These are phyloP conservation scores for Tricholoma saponaceum DNA, from an alignment of 768 basidiomycete species.

Conservation along the genomic window DNA sequence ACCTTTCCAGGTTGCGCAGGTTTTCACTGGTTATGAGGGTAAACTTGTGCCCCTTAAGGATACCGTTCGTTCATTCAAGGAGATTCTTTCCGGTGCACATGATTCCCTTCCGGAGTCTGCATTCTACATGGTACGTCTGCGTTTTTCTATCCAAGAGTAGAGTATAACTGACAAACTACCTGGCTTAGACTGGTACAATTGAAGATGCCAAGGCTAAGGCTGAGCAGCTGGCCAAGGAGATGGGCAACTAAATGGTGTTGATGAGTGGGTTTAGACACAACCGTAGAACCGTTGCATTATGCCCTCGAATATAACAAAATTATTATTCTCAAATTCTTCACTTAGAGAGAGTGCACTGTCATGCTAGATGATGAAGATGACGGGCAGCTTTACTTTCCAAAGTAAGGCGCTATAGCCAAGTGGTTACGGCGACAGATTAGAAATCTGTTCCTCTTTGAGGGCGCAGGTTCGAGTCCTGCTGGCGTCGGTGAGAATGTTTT, in stretches of 20 bases:
- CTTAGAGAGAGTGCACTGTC: not conserved
- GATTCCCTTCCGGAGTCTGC: slow-evolving; percentile 92
- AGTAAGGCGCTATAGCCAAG: slow-evolving; percentile 70
- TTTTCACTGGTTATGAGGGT: slow-evolving; percentile 99
- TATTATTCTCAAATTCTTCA: not conserved
- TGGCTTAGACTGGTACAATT: slow-evolving; percentile 74
- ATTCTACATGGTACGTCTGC: slow-evolving; percentile 82
- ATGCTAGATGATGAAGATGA: not conserved
- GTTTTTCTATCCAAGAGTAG: not conserved
- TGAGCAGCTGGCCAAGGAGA: slow-evolving; percentile 95
- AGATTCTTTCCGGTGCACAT: slow-evolving; percentile 88
- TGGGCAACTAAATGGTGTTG: slow-evolving; percentile 45
- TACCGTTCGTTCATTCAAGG: slow-evolving; percentile 94
- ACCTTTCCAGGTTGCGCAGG: slow-evolving; percentile 99
- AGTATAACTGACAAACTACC: slow-evolving; percentile 2
- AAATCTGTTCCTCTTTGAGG: slow-evolving; percentile 68
- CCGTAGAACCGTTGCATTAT: not conserved
- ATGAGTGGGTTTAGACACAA: slow-evolving; percentile 5
- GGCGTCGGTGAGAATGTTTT: slow-evolving; percentile 36
- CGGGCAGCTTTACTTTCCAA: not conserved
- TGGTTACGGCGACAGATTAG: slow-evolving; percentile 80
- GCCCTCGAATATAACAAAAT: not conserved
- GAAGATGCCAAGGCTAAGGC: slow-evolving; percentile 98
- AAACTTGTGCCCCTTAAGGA: slow-evolving; percentile 96
- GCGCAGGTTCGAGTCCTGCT: slow-evolving; percentile 70